phyloP scores from a whole-genome alignment of 768 basidiomycete genomes.

The Hypholoma sublateritium region DNA sequence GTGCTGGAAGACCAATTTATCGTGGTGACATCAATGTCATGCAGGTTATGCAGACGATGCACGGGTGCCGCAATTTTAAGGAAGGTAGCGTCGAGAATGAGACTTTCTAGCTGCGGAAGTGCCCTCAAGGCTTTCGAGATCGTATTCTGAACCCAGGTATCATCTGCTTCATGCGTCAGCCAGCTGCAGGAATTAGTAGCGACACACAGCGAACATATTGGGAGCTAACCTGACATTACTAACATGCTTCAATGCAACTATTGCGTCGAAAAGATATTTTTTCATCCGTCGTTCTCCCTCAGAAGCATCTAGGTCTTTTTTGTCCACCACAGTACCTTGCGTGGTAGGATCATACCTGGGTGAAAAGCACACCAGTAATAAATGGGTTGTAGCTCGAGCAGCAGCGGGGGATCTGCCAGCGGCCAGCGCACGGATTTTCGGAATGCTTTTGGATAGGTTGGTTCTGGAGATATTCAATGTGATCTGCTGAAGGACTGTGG shows the following conservation, averaged over 20 bases:
- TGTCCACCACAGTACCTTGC: not conserved
- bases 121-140: slow-evolving; percentile 5
- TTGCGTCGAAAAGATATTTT: slow-evolving; percentile 6
- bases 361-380: not conserved
- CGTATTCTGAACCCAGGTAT: slow-evolving; percentile 6
- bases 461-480: not conserved
- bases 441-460: not conserved
- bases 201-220: not conserved
- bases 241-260: slow-evolving; percentile 6
- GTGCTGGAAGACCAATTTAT: not conserved
- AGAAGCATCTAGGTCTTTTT: not conserved
- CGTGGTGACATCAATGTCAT: not conserved
- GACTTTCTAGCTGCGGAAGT: not conserved
- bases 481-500: not conserved
- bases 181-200: not conserved
- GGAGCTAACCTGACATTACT: slow-evolving; percentile 6
- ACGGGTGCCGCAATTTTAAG: not conserved
- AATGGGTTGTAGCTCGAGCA: not conserved
- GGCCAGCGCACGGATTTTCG: slow-evolving; percentile 4
- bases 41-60: not conserved
- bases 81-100: slow-evolving; percentile 1
- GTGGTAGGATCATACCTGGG: not conserved
- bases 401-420: slow-evolving; percentile 1
- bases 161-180: slow-evolving; percentile 4
- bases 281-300: slow-evolving; percentile 8